Base-by-base conservation (phyloP, 2,329 filamentous ascomycete genomes). In the Bipolaris oryzae region DNA sequence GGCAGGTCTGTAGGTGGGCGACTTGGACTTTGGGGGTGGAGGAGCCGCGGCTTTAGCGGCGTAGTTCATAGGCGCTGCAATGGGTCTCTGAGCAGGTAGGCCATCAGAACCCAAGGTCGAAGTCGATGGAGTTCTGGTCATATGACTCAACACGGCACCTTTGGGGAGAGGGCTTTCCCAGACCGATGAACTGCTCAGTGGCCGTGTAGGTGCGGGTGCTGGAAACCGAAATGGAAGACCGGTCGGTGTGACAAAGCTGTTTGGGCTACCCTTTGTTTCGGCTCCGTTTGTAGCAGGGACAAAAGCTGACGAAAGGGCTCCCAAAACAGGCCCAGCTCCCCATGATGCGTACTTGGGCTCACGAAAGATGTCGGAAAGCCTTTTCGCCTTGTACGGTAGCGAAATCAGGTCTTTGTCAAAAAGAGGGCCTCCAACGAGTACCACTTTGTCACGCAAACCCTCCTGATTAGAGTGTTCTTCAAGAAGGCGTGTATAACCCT, bases 381-480 rank as follows among this genome's bases (percentile, higher is more conserved):
- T 83, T 35, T 78, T 77, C 31, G 76, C 79, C 38, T 75, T 74
- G 71, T 84, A 86, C 21, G 80, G 83, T 35, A 86, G 70, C 0
- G 67, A 62, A 7, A 77, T 74, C 39, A 87, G 69, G 57, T 85
- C 82, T 58, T 80, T 82, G 58, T 82, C 82, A 61, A 86, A 84
- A 3, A 83, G 80, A 35, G 82, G 74, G 20, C 84, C 83, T 68
- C 86, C 83, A 33, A 88, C 73, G 18, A 88, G 74, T 7, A 84
- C 82, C 37, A 87, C 78, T 45, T 82, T 80, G 20, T 77, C 74
- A 7, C 77, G 69, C 20, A 80, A 76, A 41, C 78, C 73, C 16
- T 75, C 63, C 51, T 84, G 80, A 55, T 76, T 74, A 45, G 78
- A 69, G 48, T 79, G 79, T 33, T 83, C 78, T 66, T 84, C 80